A percentile compares a stretch with the other conserved stretches of the same genome.
Conservation (phyloP, 140 eudicot genomes). For the Bidens hawaiensis region DNA sequence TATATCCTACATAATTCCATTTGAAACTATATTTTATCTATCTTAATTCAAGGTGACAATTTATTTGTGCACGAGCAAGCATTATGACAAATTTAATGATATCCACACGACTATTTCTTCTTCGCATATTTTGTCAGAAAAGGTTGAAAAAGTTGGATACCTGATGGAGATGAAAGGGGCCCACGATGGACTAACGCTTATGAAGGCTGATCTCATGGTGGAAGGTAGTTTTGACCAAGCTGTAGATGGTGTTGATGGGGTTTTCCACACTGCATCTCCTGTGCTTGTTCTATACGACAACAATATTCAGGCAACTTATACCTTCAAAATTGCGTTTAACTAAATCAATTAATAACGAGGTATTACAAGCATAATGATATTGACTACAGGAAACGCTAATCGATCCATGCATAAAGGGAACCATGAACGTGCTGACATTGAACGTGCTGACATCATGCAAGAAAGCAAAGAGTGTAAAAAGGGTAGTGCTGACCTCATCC, state of each 20-base stretch:
- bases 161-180: constrained; percentile 78
- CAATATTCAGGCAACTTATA: constrained; percentile 47
- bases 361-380: not conserved
- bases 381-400: constrained; percentile 56
- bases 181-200: constrained; percentile 54
- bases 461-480: constrained; percentile 65
- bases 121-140: constrained; percentile 37
- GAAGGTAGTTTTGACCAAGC: constrained; percentile 86
- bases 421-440: constrained; percentile 61
- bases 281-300: constrained; percentile 58
- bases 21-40: not conserved
- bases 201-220: constrained; percentile 67
- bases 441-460: constrained; percentile 80
- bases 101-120: not conserved
- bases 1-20: not conserved
- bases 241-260: constrained; percentile 71
- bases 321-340: not conserved
- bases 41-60: not conserved
- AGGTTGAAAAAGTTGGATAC: constrained; percentile 58
- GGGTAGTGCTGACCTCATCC: constrained; percentile 92
- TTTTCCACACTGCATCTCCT: constrained; percentile 90
- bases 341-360: not conserved
- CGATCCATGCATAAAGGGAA: constrained; percentile 91
- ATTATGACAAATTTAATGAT: not conserved
- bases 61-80: not conserved